Base-by-base conservation (phyloP, 2,329 filamentous ascomycete species). In the Parasarocladium wereldwijsianum region DNA sequence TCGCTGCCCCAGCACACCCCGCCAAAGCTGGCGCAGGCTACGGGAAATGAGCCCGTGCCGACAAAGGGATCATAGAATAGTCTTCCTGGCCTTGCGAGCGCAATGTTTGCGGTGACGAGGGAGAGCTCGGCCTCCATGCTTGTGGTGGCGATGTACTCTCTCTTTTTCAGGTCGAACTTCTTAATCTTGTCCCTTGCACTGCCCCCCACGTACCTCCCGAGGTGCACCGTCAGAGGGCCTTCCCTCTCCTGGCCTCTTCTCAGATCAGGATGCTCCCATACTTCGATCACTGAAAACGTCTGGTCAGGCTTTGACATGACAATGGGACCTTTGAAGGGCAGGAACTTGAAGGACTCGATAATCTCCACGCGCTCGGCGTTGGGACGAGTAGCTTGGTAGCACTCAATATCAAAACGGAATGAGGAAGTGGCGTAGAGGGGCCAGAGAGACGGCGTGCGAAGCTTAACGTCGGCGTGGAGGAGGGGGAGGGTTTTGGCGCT, bases 81-180 rank as follows among this genome's bases (percentile, higher is more conserved):
- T 46, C 82, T 92, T 0, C 84, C 87, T 0, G 85, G 80, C 0
- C 61, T 76, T 0, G 85, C 85, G 10, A 82, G 70, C 0, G 83
- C 82, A 41, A 98, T 74, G 46, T 96, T 98, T 2, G 87, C 90
- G 1, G 86, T 94, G 14, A 98, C 61, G 1, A 98, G 66, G 9
- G 85, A 82, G 24, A 98, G 64, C 51, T 96, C 90, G 0, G 87
- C 81, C 49, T 98, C 90, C 90, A 98, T 96, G 26, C 82, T 90
- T 0, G 90, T 98, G 0, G 87, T 96, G 41, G 80, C 84, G 43
- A 98, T 96, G 49, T 98, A 98, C 22, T 69, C 67, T 17, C 90
- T 65, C 54, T 93, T 93, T 62, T 98, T 98, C 14, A 98, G 64
- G 49, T 93, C 85, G 45, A 86, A 92, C 15, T 67, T 78, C 20